A percentile compares a stretch with the other conserved stretches of the same genome.
Conservation (phyloP, 441 rosid genomes). For the Oxalis stricta region DNA sequence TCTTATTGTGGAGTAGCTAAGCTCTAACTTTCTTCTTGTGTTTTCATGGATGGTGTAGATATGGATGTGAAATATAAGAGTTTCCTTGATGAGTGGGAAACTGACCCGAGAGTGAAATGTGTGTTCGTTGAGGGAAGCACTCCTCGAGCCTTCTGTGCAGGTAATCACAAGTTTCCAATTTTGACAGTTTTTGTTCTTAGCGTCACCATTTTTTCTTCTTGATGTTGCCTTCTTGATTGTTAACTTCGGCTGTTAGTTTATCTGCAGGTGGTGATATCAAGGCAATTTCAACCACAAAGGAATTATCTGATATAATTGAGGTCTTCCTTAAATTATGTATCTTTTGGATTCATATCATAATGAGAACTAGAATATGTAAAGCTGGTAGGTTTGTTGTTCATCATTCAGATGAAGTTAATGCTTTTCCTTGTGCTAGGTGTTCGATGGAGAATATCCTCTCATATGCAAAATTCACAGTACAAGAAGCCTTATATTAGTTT, state of each 20-base stretch:
- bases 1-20: too few species aligned
- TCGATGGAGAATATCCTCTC: slow-evolving; percentile 74
- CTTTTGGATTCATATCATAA: too few species aligned
- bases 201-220: neutral
- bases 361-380: too few species aligned
- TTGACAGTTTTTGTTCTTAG: too few species aligned
- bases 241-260: slow-evolving; percentile 41
- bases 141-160: slow-evolving; percentile 73
- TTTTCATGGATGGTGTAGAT: slow-evolving; percentile 44
- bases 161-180: slow-evolving; percentile 16
- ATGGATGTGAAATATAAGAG: slow-evolving; percentile 65
- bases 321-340: too few species aligned
- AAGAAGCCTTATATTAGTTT: slow-evolving; percentile 74
- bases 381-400: neutral
- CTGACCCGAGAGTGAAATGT: slow-evolving; percentile 69
- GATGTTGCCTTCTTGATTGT: too few species aligned
- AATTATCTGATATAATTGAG: too few species aligned
- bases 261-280: slow-evolving; percentile 91
- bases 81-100: slow-evolving; percentile 82
- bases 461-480: slow-evolving; percentile 81
- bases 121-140: slow-evolving; percentile 66
- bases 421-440: slow-evolving; percentile 37
- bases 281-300: slow-evolving; percentile 43
- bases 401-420: slow-evolving; percentile 4
- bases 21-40: too few species aligned